phyloP scores from a whole-genome alignment of 2,329 filamentous ascomycete species.

The Talaromyces sp. region DNA sequence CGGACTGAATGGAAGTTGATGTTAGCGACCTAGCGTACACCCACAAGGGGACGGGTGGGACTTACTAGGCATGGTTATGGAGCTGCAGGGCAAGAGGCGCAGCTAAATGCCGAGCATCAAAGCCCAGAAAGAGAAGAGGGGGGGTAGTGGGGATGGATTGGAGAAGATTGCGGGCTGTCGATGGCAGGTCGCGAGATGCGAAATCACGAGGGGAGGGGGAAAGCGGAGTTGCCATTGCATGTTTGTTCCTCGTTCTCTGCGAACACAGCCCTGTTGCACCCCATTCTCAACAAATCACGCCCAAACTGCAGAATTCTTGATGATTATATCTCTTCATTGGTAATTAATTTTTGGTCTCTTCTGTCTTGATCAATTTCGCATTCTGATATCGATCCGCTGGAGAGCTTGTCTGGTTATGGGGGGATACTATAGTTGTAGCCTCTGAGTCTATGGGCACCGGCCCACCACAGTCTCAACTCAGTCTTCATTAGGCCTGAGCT shows the following conservation, averaged over 20 bases:
- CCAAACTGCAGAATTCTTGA: background rate
- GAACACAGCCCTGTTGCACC: background rate
- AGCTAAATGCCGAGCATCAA: constrained; percentile 33
- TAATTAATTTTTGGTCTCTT: background rate
- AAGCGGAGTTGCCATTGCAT: constrained; percentile 22
- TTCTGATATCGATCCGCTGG: background rate
- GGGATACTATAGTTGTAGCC: background rate
- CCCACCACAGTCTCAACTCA: background rate
- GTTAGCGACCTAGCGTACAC: constrained; percentile 12
- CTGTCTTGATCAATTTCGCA: background rate
- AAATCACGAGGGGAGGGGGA: constrained; percentile 23
- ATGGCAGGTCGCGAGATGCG: constrained; percentile 19
- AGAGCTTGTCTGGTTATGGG: background rate
- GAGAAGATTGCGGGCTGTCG: constrained; percentile 6
- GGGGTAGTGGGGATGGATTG: background rate
- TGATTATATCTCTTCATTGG: background rate
- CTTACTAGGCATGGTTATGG: constrained; percentile 43
- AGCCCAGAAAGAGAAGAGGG: constrained; percentile 16
- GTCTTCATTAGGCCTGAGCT: too few species aligned
- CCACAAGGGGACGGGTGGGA: constrained; percentile 7
- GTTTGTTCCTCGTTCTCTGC: constrained; percentile 8
- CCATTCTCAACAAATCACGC: background rate
- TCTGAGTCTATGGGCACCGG: background rate
- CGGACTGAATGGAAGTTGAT: constrained; percentile 39
- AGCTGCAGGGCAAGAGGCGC: constrained; percentile 28